Percentiles rank a stretch among this genome's conserved stretches.
phyloP scores from a whole-genome alignment of 345 rosid genomes.

The Linum trigynum region DNA sequence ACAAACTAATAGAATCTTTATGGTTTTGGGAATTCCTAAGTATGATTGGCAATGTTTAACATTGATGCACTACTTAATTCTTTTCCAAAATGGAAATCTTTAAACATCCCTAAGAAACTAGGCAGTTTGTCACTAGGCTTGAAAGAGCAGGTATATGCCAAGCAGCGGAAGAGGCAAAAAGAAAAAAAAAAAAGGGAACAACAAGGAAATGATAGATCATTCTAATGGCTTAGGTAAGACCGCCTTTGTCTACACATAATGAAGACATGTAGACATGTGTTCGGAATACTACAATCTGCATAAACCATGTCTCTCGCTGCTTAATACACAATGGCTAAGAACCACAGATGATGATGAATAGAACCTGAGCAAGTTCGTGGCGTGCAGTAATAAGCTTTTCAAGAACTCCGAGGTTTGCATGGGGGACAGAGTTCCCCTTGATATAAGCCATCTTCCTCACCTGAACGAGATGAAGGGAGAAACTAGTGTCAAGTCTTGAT shows the following conservation, averaged over 20 bases:
- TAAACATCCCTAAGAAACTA: neutral
- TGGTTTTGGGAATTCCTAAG: neutral
- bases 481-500: no score
- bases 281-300: no score
- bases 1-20: neutral
- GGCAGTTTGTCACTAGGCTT: neutral
- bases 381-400: constrained; percentile 66
- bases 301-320: constrained; percentile 5
- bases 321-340: neutral
- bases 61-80: neutral
- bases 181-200: neutral
- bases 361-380: constrained; percentile 82
- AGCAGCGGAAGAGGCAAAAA: neutral
- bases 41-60: neutral
- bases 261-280: no score
- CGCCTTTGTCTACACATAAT: no score
- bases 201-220: neutral
- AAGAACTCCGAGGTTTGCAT: constrained; percentile 65
- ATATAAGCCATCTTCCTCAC: constrained; percentile 68
- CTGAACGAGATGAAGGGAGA: constrained; percentile 24
- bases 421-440: constrained; percentile 72
- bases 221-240: neutral
- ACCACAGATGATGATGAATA: constrained; percentile 13
- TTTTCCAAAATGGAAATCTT: neutral
- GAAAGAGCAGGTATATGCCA: neutral